Evolutionary conservation across 1,284 basidiomycete species (phyloP), one percentile per base, ranked within the genome.

Genomic region (Meira nashicola): DNA sequence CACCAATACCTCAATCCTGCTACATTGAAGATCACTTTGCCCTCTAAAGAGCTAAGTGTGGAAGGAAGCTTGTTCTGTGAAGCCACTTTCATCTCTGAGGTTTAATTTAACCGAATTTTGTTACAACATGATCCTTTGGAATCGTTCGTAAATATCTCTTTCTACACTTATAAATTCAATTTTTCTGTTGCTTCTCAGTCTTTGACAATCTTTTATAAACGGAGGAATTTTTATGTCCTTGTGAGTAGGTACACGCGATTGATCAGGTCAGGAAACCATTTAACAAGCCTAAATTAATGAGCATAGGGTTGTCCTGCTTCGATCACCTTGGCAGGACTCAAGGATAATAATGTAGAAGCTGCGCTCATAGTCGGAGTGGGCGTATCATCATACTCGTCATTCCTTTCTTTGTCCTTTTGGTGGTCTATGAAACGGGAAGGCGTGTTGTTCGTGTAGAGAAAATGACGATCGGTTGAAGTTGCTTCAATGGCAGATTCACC

Each of bases 1-100:
- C 94, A 94, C 78, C 90, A 95, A 90, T 95, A 88, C 85, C 79
- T 85, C 66, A 94, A 94, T 77, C 84, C 85, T 1, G 84, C 83
- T 6, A 89, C 84, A 55, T 80, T 96, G 40, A 78, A 81, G 15
- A 81, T 96, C 52, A 86, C 79, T 53, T 83, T 88, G 9, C 87
- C 87, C 3, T 25, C 58, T 33, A 19, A 41, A 8, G 54, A 55
- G 12, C 56, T 62, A 54, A 51, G 67, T 33, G 84, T 90, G 41
- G 81, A 89, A 60, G 93, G 93, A 4, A 79, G 78, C 48, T 52
- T 91, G 38, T 96, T 89, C 82, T 90, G 86, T 77, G 93, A 97
- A 78, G 89, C 91, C 1, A 89, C 91, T 2, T 96, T 90, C 80
- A 89, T 97, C 67, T 50, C 39, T 10, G 55, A 56, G 39, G n/a